Evolutionary conservation across 169 alveolate genomes (phyloP).

Genomic region (Plasmodium relictum): DNA sequence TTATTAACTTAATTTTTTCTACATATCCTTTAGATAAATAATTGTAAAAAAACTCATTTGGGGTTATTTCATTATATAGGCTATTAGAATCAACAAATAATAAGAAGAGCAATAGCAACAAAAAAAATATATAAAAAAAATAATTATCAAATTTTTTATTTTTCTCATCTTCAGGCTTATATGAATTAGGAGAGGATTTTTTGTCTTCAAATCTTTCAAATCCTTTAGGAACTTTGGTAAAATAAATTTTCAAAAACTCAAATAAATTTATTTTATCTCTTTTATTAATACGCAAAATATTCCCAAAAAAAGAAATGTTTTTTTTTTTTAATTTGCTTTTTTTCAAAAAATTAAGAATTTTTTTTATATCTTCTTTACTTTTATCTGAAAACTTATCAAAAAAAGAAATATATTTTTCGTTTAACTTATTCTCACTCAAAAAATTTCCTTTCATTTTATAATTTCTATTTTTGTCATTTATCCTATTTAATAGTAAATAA

Average conservation of each 20-base stretch:
- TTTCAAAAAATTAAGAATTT: too few relatives aligned
- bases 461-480: too few relatives aligned
- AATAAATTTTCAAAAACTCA: slow-evolving; percentile 10
- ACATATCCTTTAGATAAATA: slow-evolving; percentile 88
- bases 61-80: slow-evolving; percentile 86
- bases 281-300: not conserved
- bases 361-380: too few relatives aligned
- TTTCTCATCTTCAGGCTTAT: slow-evolving; percentile 36
- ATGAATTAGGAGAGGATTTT: slow-evolving; percentile 12
- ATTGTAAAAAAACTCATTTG: slow-evolving; percentile 88
- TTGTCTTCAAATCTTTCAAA: slow-evolving; percentile 79
- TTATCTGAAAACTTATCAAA: too few relatives aligned
- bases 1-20: slow-evolving; percentile 86
- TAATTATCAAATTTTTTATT: slow-evolving; percentile 73
- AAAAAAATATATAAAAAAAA: slow-evolving; percentile 71
- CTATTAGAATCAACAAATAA: slow-evolving; percentile 80
- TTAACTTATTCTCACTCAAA: too few relatives aligned
- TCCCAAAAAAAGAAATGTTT: too few relatives aligned
- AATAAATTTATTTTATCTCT: not conserved
- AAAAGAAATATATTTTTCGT: too few relatives aligned
- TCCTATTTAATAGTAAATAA: too few relatives aligned
- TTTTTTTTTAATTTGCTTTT: too few relatives aligned
- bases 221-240: slow-evolving; percentile 79
- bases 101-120: slow-evolving; percentile 74
- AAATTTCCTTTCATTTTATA: too few relatives aligned